Conservation (phyloP, 768 basidiomycete genomes). For the Phlebiopsis flavidoalba region DNA sequence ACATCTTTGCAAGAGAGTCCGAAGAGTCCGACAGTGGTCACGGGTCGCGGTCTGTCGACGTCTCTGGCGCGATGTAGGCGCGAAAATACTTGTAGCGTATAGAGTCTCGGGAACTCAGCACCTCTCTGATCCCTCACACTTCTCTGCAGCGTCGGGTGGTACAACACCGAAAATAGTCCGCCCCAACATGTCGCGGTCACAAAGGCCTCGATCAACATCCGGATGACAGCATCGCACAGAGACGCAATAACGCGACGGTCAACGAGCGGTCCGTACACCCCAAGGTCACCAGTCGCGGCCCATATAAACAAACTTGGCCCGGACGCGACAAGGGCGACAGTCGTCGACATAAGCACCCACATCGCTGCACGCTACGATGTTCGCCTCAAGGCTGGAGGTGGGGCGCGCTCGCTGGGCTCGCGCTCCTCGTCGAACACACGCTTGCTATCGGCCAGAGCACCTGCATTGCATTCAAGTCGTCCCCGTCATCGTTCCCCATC, state of each 20-base stretch:
- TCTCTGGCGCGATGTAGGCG: not conserved
- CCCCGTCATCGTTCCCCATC: slow-evolving; percentile 34
- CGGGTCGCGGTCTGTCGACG: not conserved
- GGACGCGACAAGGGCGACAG: not conserved
- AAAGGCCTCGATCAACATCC: slow-evolving; percentile 9
- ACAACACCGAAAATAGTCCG: slow-evolving; percentile 13
- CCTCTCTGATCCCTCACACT: not conserved
- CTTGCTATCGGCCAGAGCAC: slow-evolving; percentile 44
- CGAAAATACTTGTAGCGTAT: slow-evolving; percentile 4
- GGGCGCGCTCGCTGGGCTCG: slow-evolving; percentile 12
- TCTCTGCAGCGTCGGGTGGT: not conserved
- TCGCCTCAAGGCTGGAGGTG: slow-evolving; percentile 10
- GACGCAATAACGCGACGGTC: not conserved
- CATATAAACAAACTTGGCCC: not conserved
- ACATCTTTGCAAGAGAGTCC: not conserved
- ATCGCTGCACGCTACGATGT: not conserved
- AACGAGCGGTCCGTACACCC: not conserved
- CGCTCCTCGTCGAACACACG: slow-evolving; percentile 13
- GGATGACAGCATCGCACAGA: not conserved
- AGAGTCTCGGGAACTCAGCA: not conserved
- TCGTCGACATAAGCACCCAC: not conserved
- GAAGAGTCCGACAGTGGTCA: not conserved
- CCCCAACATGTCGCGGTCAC: slow-evolving; percentile 15
- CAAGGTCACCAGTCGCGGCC: not conserved
- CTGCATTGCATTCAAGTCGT: slow-evolving; percentile 40